These are phyloP conservation scores for Pichia heedii DNA, from an alignment of 805 yeast species.

Conservation along the genomic window DNA sequence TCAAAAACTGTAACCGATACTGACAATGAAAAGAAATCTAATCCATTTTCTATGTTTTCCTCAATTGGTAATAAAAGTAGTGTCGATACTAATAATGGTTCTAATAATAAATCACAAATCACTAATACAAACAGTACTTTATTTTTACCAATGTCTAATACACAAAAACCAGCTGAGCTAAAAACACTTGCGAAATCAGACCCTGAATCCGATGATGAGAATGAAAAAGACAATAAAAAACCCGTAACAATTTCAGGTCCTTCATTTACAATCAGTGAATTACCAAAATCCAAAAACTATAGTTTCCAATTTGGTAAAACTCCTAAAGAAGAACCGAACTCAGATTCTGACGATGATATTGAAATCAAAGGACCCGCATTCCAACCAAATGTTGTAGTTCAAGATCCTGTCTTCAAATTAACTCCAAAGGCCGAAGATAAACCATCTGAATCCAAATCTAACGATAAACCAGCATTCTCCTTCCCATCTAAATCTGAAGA, in stretches of 20 bases:
- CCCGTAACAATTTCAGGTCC: slow-evolving; percentile 67
- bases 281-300: slow-evolving; percentile 42
- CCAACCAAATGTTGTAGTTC: slow-evolving; percentile 30
- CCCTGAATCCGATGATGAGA: slow-evolving; percentile 18
- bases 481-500: slow-evolving; percentile 7
- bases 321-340: slow-evolving; percentile 23
- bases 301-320: slow-evolving; percentile 38
- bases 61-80: neutral
- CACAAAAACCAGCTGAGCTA: neutral
- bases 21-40: slow-evolving; percentile 3
- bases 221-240: slow-evolving; percentile 32
- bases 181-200: slow-evolving; percentile 1
- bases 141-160: neutral
- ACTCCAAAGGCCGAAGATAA: slow-evolving; percentile 16
- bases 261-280: slow-evolving; percentile 38
- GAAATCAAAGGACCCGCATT: slow-evolving; percentile 71
- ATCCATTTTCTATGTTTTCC: slow-evolving; percentile 11
- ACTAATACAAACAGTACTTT: slow-evolving; percentile 3
- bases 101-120: neutral
- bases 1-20: slow-evolving; percentile 1
- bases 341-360: slow-evolving; percentile 51
- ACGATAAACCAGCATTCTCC: slow-evolving; percentile 12
- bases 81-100: neutral
- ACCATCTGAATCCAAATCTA: slow-evolving; percentile 11
- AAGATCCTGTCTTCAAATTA: slow-evolving; percentile 25